Percentiles rank a stretch among this genome's conserved stretches.
Conservation (phyloP, 352 stramenopile species). For the Phytophthora lateralis region DNA sequence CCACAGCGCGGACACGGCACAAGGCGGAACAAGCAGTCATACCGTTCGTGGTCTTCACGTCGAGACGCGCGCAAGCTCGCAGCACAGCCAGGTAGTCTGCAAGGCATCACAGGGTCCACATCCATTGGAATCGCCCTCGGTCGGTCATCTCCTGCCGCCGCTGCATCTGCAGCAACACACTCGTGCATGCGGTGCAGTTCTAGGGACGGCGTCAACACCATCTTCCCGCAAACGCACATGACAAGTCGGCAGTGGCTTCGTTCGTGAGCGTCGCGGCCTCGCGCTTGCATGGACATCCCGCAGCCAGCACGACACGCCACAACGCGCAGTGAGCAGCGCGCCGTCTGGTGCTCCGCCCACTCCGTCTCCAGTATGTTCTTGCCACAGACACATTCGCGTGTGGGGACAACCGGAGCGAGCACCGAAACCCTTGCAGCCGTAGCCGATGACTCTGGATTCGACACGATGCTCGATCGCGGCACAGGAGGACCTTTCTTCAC, state of each 20-base stretch:
- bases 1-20: slow-evolving; percentile 56
- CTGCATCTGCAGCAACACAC: slow-evolving; percentile 37
- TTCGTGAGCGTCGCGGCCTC: slow-evolving; percentile 66
- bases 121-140: slow-evolving; percentile 11
- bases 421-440: neutral
- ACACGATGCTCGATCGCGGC: slow-evolving; percentile 17
- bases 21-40: slow-evolving; percentile 49
- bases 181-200: slow-evolving; percentile 61
- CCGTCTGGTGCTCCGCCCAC: slow-evolving; percentile 38
- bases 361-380: slow-evolving; percentile 33
- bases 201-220: slow-evolving; percentile 63
- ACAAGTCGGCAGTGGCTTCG: slow-evolving; percentile 67
- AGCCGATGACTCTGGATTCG: neutral
- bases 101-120: slow-evolving; percentile 14
- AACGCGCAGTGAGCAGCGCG: slow-evolving; percentile 44
- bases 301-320: slow-evolving; percentile 62
- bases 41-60: slow-evolving; percentile 21
- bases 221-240: slow-evolving; percentile 70
- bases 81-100: slow-evolving; percentile 13
- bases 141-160: neutral
- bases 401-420: slow-evolving; percentile 6
- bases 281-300: slow-evolving; percentile 50
- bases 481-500: slow-evolving; percentile 54
- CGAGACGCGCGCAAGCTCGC: slow-evolving; percentile 13
- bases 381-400: slow-evolving; percentile 51